Evolutionary conservation across 805 yeast species (phyloP), one percentile per base, ranked within the genome.

Genomic region (Starmerella sp.): DNA sequence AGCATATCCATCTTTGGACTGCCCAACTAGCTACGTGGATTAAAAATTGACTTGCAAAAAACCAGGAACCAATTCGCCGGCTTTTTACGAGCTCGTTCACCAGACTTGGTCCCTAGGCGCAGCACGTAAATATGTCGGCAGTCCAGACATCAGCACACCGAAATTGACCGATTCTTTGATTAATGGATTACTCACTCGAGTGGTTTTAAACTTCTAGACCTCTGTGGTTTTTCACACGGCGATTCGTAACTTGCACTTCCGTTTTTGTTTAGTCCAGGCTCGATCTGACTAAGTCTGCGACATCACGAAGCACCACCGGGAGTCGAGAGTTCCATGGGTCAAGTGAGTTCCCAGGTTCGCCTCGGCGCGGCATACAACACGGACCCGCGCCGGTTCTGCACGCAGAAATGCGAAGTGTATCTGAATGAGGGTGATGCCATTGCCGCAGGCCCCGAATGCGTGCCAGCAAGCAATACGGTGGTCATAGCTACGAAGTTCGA

Each of bases 301-400:
- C 17, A 14, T 8, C 28, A 30, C 38, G 39, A 39, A 39, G 43
- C 43, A 39, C 43, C 43, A 39, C 43, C 43, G 43, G 43, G 6
- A 39, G 43, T 39, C 29, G 43, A 31, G 48, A 44, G 48, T 8
- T 31, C 36, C 48, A 63, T 62, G 65, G 65, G 66, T 54, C 63
- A 62, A 41, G 60, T 57, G 30, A 55, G 57, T 49, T 61, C 65
- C 9, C 48, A 42, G 46, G 51, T 45, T 22, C 29, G 32, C 14
- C 52, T 42, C n/a, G 57, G 56, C 14, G 50, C 52, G 31, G 57
- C 60, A 15, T 59, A 48, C 53, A 51, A 54, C 30, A 45, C 52
- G 45, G 53, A 54, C 30, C 57, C 60, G 31, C 56, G 52, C 35
- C 55, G 63, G 31, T 52, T 62, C 46, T 39, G 48, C 32, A 54